These are phyloP conservation scores for Garcia nutans DNA, from an alignment of 345 rosid species.

Conservation along the genomic window DNA sequence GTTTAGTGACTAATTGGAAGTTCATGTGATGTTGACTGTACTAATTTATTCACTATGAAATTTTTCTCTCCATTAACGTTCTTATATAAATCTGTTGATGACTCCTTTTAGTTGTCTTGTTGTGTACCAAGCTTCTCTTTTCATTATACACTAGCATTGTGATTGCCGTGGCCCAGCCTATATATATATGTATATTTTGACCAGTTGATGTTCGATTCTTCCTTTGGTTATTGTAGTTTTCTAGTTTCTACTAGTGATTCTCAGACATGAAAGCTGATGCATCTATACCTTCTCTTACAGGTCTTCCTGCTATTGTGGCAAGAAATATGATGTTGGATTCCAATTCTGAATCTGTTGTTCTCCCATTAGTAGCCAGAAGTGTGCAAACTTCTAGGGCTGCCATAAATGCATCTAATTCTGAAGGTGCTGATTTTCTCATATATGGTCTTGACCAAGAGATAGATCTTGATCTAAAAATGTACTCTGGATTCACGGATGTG, in stretches of 20 bases:
- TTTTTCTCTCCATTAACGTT: background rate
- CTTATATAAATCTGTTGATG: background rate
- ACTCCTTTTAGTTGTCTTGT: background rate
- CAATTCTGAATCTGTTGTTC: constrained; percentile 59
- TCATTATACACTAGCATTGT: background rate
- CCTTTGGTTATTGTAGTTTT: background rate
- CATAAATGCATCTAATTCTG: constrained; percentile 64
- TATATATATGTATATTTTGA: no score
- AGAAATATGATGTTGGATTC: constrained; percentile 82
- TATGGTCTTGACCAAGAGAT: constrained; percentile 39
- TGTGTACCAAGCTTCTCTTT: background rate
- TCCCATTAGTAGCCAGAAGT: constrained; percentile 82
- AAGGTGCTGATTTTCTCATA: constrained; percentile 94
- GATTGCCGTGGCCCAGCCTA: background rate
- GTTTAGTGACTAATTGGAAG: background rate
- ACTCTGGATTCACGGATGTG: constrained; percentile 50
- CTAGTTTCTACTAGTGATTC: background rate
- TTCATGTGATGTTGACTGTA: background rate
- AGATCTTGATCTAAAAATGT: constrained; percentile 32
- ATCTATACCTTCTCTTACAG: constrained; percentile 35
- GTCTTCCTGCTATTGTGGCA: constrained; percentile 88
- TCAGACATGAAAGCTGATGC: background rate
- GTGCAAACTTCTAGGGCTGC: constrained; percentile 67
- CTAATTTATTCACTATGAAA: background rate
- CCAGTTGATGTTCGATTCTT: background rate